These are phyloP conservation scores for Lactarius tabidus DNA, from an alignment of 768 basidiomycete genomes.

Conservation along the genomic window DNA sequence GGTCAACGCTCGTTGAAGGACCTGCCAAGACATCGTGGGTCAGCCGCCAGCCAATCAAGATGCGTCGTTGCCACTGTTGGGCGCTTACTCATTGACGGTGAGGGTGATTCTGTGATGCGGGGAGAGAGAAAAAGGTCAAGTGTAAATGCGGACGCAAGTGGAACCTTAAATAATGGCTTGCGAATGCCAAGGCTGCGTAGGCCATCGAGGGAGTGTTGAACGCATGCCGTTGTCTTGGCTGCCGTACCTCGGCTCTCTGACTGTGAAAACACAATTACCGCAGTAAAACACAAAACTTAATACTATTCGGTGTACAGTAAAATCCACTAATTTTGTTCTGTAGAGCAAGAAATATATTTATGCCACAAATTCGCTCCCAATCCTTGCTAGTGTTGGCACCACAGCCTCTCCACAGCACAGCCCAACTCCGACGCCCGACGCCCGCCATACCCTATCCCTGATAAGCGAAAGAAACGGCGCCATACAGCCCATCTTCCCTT, in stretches of 20 bases:
- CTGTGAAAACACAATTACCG: background rate
- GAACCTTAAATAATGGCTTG: background rate
- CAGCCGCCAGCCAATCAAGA: background rate
- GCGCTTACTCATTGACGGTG: slow-evolving; percentile 10
- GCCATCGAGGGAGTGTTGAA: too few species aligned
- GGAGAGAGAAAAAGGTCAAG: background rate
- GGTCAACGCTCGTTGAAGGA: slow-evolving; percentile 5
- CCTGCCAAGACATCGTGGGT: slow-evolving; percentile 7
- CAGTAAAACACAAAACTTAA: background rate
- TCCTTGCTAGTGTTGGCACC: background rate
- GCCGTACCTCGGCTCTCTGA: background rate
- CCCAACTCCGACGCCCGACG: background rate
- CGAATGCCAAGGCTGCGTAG: too few species aligned
- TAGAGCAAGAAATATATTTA: background rate
- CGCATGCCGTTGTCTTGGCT: too few species aligned
- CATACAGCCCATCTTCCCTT: slow-evolving; percentile 89
- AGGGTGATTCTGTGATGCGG: background rate
- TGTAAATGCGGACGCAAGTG: background rate
- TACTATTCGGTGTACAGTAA: background rate
- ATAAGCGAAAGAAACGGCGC: slow-evolving; percentile 92
- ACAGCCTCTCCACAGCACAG: too few species aligned
- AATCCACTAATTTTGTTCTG: background rate
- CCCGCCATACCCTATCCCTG: slow-evolving; percentile 63
- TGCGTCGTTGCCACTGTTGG: background rate
- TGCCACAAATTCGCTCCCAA: background rate